phyloP scores from a whole-genome alignment of 169 alveolate species.

The Cryptosporidium felis region DNA sequence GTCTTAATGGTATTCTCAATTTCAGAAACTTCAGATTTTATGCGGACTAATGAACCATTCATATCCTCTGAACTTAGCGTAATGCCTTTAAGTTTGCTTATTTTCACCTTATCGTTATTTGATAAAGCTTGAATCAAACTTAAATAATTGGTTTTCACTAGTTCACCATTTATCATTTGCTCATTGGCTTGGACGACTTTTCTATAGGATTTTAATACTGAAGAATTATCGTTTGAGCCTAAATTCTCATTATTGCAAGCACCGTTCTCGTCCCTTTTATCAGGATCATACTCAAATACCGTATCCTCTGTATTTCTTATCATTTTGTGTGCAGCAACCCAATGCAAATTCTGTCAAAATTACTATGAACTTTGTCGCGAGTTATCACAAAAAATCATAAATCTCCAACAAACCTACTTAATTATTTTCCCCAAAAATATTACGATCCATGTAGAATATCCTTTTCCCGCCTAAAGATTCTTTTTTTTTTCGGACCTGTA shows the following conservation, averaged over 20 bases:
- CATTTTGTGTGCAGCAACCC: constrained; percentile 50
- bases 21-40: constrained; percentile 56
- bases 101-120: constrained; percentile 18
- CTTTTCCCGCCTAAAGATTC: too few species aligned
- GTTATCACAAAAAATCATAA: not conserved
- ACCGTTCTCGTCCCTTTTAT: not conserved
- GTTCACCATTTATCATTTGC: constrained; percentile 38
- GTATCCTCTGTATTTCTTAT: constrained; percentile 45
- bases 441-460: too few species aligned
- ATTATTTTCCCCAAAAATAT: not conserved
- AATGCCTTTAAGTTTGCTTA: constrained; percentile 6
- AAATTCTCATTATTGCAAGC: not conserved
- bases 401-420: not conserved
- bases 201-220: constrained; percentile 3
- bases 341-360: not conserved
- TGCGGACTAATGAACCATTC: constrained; percentile 44
- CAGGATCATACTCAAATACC: constrained; percentile 72
- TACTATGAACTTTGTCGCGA: not conserved
- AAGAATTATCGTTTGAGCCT: not conserved
- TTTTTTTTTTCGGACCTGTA: too few species aligned
- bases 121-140: constrained; percentile 41
- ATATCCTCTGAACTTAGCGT: not conserved
- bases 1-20: constrained; percentile 27
- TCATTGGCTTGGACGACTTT: constrained; percentile 4
- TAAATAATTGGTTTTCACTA: constrained; percentile 40